These are phyloP conservation scores for Oryza australiensis DNA, from an alignment of 176 grass and related monocot species.

Conservation along the genomic window DNA sequence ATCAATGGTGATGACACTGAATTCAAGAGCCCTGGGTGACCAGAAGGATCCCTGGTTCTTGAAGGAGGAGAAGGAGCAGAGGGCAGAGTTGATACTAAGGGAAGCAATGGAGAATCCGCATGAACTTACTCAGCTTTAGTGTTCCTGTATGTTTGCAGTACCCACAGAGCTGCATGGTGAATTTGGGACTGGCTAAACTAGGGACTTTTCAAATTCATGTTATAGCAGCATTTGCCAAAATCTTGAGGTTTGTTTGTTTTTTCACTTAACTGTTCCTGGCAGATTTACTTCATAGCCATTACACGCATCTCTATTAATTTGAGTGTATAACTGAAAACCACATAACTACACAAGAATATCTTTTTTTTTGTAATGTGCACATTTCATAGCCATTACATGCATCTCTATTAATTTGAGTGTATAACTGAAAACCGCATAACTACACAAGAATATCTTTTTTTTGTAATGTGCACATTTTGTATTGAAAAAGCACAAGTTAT, in stretches of 20 bases:
- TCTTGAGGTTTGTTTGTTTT: conserved; percentile 16
- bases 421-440: background rate
- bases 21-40: conserved; percentile 27
- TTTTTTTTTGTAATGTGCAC: background rate
- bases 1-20: conserved; percentile 36
- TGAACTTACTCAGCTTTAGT: conserved; percentile 50
- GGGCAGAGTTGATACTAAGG: conserved; percentile 58
- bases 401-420: background rate
- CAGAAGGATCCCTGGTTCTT: conserved; percentile 26
- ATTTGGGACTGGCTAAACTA: background rate
- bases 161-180: background rate
- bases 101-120: conserved; percentile 55
- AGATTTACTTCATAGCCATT: background rate
- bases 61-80: conserved; percentile 58
- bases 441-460: background rate
- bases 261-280: background rate
- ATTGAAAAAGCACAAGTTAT: background rate
- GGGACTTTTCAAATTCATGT: background rate
- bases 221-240: background rate
- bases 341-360: background rate
- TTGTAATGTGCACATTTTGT: background rate
- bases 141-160: background rate
- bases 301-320: background rate
- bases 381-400: background rate
- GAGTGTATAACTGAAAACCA: background rate